Percentiles rank a stretch among this genome's conserved stretches.
These are phyloP conservation scores for Canna indica DNA, from an alignment of 176 grass and related monocot genomes.

Conservation along the genomic window DNA sequence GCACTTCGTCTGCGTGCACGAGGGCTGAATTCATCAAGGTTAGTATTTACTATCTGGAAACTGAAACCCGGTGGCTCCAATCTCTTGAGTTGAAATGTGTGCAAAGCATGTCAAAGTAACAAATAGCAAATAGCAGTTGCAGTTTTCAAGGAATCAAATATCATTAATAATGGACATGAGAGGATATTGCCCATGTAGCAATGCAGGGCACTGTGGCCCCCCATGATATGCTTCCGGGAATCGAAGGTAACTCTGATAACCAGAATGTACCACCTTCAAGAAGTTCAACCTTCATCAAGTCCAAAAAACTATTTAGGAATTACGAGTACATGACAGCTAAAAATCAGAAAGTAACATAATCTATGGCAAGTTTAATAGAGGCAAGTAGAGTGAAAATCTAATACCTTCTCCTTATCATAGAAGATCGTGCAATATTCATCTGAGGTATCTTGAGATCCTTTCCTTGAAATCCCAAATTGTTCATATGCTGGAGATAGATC, in stretches of 20 bases:
- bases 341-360: background rate
- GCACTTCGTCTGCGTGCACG: conserved; percentile 90
- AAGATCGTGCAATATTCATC: conserved; percentile 99
- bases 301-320: conserved; percentile 17
- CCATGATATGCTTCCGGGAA: conserved; percentile 94
- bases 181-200: conserved; percentile 99
- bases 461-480: conserved; percentile 98
- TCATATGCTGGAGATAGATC: conserved; percentile 59
- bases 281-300: conserved; percentile 82
- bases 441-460: conserved; percentile 78
- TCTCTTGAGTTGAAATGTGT: conserved; percentile 99
- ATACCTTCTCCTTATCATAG: conserved; percentile 96
- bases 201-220: conserved; percentile 72
- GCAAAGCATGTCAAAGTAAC: conserved; percentile 76
- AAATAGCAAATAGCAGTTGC: conserved; percentile 14
- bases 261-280: conserved; percentile 98
- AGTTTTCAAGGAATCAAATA: background rate
- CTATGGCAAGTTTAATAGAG: background rate
- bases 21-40: conserved; percentile 78
- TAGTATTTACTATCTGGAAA: conserved; percentile 98
- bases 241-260: conserved; percentile 91
- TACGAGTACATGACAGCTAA: background rate
- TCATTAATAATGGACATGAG: conserved; percentile 7
- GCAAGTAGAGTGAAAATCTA: background rate
- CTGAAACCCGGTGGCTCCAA: conserved; percentile 88